Evolutionary conservation across 2,329 filamentous ascomycete species (phyloP).

Genomic region (Paecilomyces variotii): DNA sequence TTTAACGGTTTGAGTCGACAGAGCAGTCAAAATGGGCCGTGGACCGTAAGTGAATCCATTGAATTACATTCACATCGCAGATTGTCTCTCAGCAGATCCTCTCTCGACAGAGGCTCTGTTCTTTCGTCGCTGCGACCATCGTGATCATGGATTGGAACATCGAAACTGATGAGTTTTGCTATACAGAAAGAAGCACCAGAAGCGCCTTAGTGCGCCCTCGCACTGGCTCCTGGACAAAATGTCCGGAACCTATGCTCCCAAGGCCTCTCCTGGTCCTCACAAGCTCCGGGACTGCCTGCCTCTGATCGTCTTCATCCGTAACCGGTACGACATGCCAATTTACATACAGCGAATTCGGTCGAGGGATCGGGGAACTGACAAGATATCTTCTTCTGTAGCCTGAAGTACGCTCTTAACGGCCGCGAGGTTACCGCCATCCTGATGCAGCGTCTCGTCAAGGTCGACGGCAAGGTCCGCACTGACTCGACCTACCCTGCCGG

Average conservation of each 20-base stretch:
- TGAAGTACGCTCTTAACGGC: slow-evolving; percentile 99
- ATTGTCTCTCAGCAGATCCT: background rate
- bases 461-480: slow-evolving; percentile 99
- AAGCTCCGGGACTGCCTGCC: slow-evolving; percentile 99
- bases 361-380: slow-evolving; percentile 5
- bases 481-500: slow-evolving; percentile 95
- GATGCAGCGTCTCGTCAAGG: slow-evolving; percentile 99
- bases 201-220: slow-evolving; percentile 97
- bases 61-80: background rate
- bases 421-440: slow-evolving; percentile 96
- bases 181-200: slow-evolving; percentile 95
- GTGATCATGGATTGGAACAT: slow-evolving; percentile 7
- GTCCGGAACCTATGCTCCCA: slow-evolving; percentile 73
- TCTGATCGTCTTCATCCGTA: slow-evolving; percentile 94
- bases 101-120: background rate
- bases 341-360: background rate
- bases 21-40: slow-evolving; percentile 45
- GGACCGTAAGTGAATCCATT: slow-evolving; percentile 46
- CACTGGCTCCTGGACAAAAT: slow-evolving; percentile 99
- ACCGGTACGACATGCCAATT: slow-evolving; percentile 40
- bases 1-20: slow-evolving; percentile 29
- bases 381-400: slow-evolving; percentile 49
- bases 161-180: slow-evolving; percentile 10
- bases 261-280: slow-evolving; percentile 80
- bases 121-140: background rate